Base-by-base conservation (phyloP, 129 eudicot genomes). In the Deinandra increscens region DNA sequence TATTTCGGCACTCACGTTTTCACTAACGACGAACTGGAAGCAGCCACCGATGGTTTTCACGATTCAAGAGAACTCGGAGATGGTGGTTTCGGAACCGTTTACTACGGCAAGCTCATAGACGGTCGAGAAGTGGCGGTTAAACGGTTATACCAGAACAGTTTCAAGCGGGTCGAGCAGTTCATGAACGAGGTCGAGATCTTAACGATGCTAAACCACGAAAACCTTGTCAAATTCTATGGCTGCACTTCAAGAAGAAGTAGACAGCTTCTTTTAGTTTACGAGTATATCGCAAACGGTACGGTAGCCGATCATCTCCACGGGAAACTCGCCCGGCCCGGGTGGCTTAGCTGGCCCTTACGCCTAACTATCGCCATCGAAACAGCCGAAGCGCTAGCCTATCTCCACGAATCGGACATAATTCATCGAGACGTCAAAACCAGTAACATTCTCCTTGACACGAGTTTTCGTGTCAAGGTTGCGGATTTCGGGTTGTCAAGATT, bases 241-340 rank as follows among this genome's bases (percentile, higher is more conserved):
- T 91, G 97, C 83, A 88, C 97, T 36, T 84, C 93, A 26, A 80
- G 82, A 43, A 41, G 82, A 78, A 88, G 97, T 84, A 77, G 81
- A 55, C 93, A 85, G 19, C 88, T 91, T 44, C 78, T 91, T 46
- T 80, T 91, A 17, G 97, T 91, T 39, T 91, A 91, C 31, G 97
- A 91, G 78, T 87, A 84, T 64, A 56, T 91, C 13, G 76, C 95
- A 8, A 87, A 91, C 43, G 97, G 97, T 5, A 91, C 97, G 0
- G 96, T 88, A 63, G 96, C 93, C 12, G 93, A 91, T 82, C 97
- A 91, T 65, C 87, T 91, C 5, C 87, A 85, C 22, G 97, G 96
- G 10, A 88, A 79, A 51, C 84, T 79, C 22, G 82, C 96, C 54
- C 67, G 58, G 5, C 63, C 85, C 34, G 60, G 60, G 6, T 5